Base-by-base conservation (phyloP, 441 rosid genomes). In the Hypseocharis bilobata region DNA sequence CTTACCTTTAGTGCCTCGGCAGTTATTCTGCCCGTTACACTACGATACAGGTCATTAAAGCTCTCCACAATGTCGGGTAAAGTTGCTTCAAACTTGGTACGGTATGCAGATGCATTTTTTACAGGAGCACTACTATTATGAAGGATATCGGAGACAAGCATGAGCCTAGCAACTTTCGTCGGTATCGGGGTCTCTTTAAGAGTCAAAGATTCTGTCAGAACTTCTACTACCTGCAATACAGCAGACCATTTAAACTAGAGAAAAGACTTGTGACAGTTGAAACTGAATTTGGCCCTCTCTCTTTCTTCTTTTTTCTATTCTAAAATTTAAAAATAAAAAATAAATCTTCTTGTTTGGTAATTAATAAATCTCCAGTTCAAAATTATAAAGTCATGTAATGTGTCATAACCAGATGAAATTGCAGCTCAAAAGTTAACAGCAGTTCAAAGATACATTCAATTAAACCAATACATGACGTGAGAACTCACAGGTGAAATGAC, bases 111-210 rank as follows among this genome's bases (percentile, higher is more conserved):
- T 64, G 99, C 96, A 88, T 95, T 95, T 83, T 95, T 92, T 6
- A 95, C 96, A 69, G 96, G 95, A 77, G 98, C 98, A 68, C 99
- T 92, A 72, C 99, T 92, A 65, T 95, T 95, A 73, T 92, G 98
- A 59, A 95, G 98, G 70, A 95, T 79, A 68, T 95, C 99, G 65
- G 99, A 92, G 77, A 92, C 97, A 8, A 95, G 97, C 99, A 95
- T 89, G 63, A 95, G 96, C 78, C 99, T 85, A 0, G 98, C 97
- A 72, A 95, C 97, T 83, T 95, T 95, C 19, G 98, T 92, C 38
- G 99, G 98, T 78, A 92, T 95, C 34, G 88, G 87, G 54, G 98
- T 92, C 81, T 95, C 98, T 65, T 89, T 92, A 26, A 95, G 96
- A 13, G 99, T 95, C 82, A 92, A 81, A 69, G 98, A 89, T 72